Evolutionary conservation across 495 filamentous ascomycete species (phyloP), one percentile per base, ranked within the genome.

Genomic region (Talaromyces proteolyticus): DNA sequence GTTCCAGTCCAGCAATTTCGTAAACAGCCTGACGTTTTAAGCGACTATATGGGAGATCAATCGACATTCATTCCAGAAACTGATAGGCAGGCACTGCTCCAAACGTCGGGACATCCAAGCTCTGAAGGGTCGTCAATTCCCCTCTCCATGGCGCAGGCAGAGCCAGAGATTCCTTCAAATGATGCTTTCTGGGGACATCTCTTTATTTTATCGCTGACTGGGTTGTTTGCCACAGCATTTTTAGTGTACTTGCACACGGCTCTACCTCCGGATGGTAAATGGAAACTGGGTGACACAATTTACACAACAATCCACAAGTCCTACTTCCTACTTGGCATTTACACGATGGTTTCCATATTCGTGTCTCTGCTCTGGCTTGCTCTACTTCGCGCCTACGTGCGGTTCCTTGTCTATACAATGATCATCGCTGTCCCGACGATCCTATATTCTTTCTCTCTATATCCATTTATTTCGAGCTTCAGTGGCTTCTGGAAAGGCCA

Each of bases 361-460:
- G 85, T 98, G 7, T 91, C 91, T 14, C 68, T 97, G 16, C 58
- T 96, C 21, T 97, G 94, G 94, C 79, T 98, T 55, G 88, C 91
- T 16, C 71, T 95, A 4, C 70, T 98, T 47, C 80, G 89, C 48
- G 88, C 87, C 12, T 95, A 91, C 61, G 87, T 94, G 24, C 82
- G 87, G 54, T 80, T 81, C 7, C 67, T 97, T 37, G 87, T 95
- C 45, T 81, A 84, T 55, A 61, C 85, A 37, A 85, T 95, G 19
- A 65, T 96, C 25, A 65, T 96, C 44, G 84, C 85, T 14, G 93
- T 96, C 17, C 93, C 93, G 2, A 69, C 90, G 47, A 82, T 95
- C 19, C 72, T 96, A 44, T 80, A 88, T 55, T 88, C 88, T 0
- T 95, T 96, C 61, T 90, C 87, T 18, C 64, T 97, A 17, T 97